Percentiles rank a stretch among this genome's conserved stretches.
Conservation (phyloP, 108 stramenopile genomes). For the Cyclostephanos tholiformis region DNA sequence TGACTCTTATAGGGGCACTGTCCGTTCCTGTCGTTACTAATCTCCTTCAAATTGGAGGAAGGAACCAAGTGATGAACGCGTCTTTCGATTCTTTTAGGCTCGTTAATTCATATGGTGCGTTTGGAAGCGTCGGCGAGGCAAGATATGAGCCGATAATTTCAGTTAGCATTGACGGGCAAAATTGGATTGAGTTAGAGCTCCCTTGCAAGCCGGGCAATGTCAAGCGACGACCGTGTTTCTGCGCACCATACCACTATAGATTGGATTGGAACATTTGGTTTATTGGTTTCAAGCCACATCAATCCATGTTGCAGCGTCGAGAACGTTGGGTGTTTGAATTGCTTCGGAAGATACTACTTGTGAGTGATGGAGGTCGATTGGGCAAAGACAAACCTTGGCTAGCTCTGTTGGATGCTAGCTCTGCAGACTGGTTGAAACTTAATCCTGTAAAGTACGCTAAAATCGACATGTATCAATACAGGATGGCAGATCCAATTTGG, state of each 20-base stretch:
- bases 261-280: constrained; percentile 87
- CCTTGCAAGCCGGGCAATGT: constrained; percentile 78
- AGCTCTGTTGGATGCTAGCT: constrained; percentile 36
- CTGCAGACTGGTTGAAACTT: constrained; percentile 14
- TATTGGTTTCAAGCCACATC: constrained; percentile 65
- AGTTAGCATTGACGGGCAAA: constrained; percentile 42
- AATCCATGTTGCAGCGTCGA: constrained; percentile 42
- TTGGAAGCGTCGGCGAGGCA: constrained; percentile 62
- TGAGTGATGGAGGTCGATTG: neutral
- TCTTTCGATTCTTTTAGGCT: constrained; percentile 60
- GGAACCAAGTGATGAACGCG: constrained; percentile 71
- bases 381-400: constrained; percentile 42
- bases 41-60: constrained; percentile 45
- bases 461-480: constrained; percentile 68
- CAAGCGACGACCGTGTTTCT: constrained; percentile 67
- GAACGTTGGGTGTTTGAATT: constrained; percentile 60
- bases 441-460: constrained; percentile 44
- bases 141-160: constrained; percentile 72
- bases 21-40: constrained; percentile 63
- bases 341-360: constrained; percentile 42
- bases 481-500: constrained; percentile 61
- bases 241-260: constrained; percentile 82
- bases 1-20: constrained; percentile 45
- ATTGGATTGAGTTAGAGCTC: constrained; percentile 73
- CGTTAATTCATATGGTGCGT: constrained; percentile 82